phyloP scores from a whole-genome alignment of 352 stramenopile species.

The Globisporangium okanoganense region DNA sequence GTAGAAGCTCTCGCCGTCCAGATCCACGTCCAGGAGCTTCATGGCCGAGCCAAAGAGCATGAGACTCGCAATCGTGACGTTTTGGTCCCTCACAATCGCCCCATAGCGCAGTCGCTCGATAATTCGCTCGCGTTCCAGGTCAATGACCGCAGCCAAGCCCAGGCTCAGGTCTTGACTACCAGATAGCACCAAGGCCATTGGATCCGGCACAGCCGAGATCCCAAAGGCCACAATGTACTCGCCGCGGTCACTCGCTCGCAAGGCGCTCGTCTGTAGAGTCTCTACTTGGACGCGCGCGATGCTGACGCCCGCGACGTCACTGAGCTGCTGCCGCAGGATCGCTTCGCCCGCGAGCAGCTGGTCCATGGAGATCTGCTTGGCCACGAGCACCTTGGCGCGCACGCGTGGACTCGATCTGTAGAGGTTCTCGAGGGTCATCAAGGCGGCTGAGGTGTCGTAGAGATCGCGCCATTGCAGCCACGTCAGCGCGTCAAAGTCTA shows the following conservation, averaged over 20 bases:
- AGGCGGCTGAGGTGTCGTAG: neutral
- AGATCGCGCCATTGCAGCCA: conserved; percentile 9
- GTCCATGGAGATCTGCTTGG: conserved; percentile 19
- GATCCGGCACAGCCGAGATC: conserved; percentile 19
- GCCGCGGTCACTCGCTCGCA: conserved; percentile 9
- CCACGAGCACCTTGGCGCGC: conserved; percentile 25
- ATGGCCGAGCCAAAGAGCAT: conserved; percentile 20
- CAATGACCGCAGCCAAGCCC: conserved; percentile 5
- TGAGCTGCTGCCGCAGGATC: conserved; percentile 25
- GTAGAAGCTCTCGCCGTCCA: conserved; percentile 30
- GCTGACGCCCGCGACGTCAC: conserved; percentile 17
- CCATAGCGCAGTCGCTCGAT: conserved; percentile 16
- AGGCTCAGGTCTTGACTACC: neutral
- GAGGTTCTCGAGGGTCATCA: conserved; percentile 15
- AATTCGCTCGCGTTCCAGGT: conserved; percentile 22
- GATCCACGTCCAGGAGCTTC: conserved; percentile 12
- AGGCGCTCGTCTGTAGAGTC: conserved; percentile 24
- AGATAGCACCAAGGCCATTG: neutral
- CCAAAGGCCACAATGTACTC: conserved; percentile 20
- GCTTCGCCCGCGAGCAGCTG: conserved; percentile 22
- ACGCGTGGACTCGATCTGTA: conserved; percentile 22
- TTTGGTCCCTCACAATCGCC: conserved; percentile 4
- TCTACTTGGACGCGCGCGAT: conserved; percentile 20
- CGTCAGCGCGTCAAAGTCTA: conserved; percentile 4
- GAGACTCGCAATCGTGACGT: conserved; percentile 20